A percentile compares a stretch with the other conserved stretches of the same genome.
Conservation (phyloP, 1,139 yeast genomes). For the Lodderomyces metapsilosis region DNA sequence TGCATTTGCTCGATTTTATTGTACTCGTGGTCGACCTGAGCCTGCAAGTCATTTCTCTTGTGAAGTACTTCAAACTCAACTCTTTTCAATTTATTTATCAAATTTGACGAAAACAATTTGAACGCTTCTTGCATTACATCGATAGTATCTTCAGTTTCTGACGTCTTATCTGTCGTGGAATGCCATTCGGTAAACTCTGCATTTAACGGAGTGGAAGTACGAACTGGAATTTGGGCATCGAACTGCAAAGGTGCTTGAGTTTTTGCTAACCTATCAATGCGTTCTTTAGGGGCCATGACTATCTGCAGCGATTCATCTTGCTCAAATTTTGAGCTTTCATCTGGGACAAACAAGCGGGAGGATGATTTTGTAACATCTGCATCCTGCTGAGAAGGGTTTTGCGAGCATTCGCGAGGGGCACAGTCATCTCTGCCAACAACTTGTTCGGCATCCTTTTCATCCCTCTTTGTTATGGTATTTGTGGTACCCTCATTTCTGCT, state of each 20-base stretch:
- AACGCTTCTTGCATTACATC: constrained; percentile 13
- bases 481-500: not conserved
- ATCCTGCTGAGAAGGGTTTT: not conserved
- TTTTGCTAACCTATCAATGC: constrained; percentile 5
- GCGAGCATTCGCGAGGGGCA: not conserved
- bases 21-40: constrained; percentile 16
- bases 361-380: not conserved
- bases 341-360: constrained; percentile 1
- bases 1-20: constrained; percentile 11
- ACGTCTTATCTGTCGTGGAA: constrained; percentile 7
- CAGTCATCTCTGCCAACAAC: not conserved
- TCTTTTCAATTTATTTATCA: constrained; percentile 15
- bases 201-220: constrained; percentile 6
- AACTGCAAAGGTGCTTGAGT: constrained; percentile 1
- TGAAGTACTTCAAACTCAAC: constrained; percentile 16
- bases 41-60: constrained; percentile 15
- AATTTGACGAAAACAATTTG: constrained; percentile 11
- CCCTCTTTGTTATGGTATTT: too few species aligned
- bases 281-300: constrained; percentile 3
- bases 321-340: not conserved
- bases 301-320: not conserved
- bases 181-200: constrained; percentile 5
- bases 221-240: not conserved
- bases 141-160: constrained; percentile 2
- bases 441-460: not conserved